These are phyloP conservation scores for Dactylellina cionopaga DNA, from an alignment of 2,329 filamentous ascomycete genomes.

Conservation along the genomic window DNA sequence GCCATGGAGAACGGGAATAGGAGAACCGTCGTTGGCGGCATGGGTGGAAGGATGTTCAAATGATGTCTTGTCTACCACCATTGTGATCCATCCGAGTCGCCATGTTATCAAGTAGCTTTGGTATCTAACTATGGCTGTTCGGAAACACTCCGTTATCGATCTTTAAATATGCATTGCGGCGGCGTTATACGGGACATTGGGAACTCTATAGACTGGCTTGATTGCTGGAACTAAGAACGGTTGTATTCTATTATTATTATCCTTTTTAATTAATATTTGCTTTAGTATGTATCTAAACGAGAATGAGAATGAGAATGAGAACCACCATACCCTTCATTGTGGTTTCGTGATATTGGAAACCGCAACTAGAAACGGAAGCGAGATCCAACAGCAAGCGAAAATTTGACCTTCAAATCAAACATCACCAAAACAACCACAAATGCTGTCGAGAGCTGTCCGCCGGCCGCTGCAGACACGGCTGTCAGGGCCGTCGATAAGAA, in stretches of 20 bases:
- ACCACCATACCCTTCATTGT: no score
- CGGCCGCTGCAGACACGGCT: conserved; percentile 24
- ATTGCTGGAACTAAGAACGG: no score
- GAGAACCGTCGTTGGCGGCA: conserved; percentile 44
- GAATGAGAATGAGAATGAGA: no score
- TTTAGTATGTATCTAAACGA: no score
- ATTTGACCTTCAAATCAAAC: conserved; percentile 7
- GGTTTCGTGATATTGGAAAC: no score
- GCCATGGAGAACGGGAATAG: conserved; percentile 48
- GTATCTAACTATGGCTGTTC: background rate
- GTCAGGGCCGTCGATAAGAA: conserved; percentile 1
- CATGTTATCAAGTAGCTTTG: background rate
- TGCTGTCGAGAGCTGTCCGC: conserved; percentile 43
- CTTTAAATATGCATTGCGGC: conserved; percentile 29
- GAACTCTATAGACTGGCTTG: background rate
- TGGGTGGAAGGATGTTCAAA: conserved; percentile 49
- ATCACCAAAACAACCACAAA: background rate
- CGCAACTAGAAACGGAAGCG: no score
- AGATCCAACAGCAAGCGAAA: conserved; percentile 37
- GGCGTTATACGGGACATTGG: conserved; percentile 24
- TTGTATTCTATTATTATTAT: no score
- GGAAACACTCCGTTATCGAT: background rate
- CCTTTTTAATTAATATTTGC: no score
- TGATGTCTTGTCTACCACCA: background rate
- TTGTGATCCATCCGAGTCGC: background rate